phyloP scores from a whole-genome alignment of 768 basidiomycete species.

The Lactifluus hygrophoroides region DNA sequence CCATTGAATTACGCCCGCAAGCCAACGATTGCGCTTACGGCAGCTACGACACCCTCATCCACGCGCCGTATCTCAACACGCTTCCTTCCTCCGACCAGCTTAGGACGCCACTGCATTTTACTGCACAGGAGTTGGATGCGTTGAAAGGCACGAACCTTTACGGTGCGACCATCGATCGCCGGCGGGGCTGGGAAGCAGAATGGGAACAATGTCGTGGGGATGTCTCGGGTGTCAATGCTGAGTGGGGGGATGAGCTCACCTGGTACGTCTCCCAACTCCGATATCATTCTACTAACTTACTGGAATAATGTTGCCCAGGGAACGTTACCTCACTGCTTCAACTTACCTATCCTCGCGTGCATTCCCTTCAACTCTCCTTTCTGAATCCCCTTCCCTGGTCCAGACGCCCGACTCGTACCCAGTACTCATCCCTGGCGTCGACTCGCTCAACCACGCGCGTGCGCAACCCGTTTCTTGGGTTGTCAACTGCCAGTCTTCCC shows the following conservation, averaged over 20 bases:
- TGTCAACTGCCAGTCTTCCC: slow-evolving; percentile 29
- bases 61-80: slow-evolving; percentile 56
- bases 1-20: background rate
- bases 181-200: slow-evolving; percentile 52
- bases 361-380: slow-evolving; percentile 80
- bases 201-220: slow-evolving; percentile 46
- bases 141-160: slow-evolving; percentile 76
- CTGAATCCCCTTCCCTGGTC: slow-evolving; percentile 43
- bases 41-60: slow-evolving; percentile 24
- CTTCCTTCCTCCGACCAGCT: slow-evolving; percentile 53
- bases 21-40: slow-evolving; percentile 5
- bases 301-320: slow-evolving; percentile 40
- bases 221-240: slow-evolving; percentile 29
- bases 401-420: slow-evolving; percentile 51
- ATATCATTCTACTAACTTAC: slow-evolving; percentile 1
- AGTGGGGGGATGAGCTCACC: slow-evolving; percentile 46
- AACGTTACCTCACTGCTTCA: slow-evolving; percentile 57
- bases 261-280: slow-evolving; percentile 47
- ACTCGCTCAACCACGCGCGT: slow-evolving; percentile 79
- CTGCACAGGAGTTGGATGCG: slow-evolving; percentile 46
- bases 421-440: slow-evolving; percentile 79
- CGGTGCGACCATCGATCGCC: slow-evolving; percentile 64
- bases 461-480: slow-evolving; percentile 79
- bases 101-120: slow-evolving; percentile 69
- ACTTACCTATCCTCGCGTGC: slow-evolving; percentile 83